Evolutionary conservation across 495 filamentous ascomycete species (phyloP), one percentile per base, ranked within the genome.

Genomic region (Tuber indicum): DNA sequence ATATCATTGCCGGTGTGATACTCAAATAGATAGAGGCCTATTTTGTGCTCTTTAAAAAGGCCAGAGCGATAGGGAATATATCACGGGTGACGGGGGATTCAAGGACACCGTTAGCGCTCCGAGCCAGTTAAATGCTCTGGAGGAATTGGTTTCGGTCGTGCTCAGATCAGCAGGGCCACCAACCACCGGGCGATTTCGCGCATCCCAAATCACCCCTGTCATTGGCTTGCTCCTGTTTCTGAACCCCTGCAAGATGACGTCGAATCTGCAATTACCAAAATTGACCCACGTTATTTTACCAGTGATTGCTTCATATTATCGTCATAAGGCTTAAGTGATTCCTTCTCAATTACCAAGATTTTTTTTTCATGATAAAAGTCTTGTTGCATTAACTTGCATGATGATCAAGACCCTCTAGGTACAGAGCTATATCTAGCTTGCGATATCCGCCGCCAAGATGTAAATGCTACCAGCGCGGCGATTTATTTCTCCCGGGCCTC

Each of bases 241-340:
- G 3, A 73, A 73, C n/a, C 23, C 43, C 5, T 58, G 41, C 45
- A 32, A 32, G 70, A 46, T 45, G 32, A 66, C 44, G 52, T 36
- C 9, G 45, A 71, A 74, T 12, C 75, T 23, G 21, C 52, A 26
- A 36, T 70, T 74, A n/a, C 36, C 39, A 21, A 62, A 62, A 12
- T 62, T 62, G 52, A 32, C 10, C 12, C n/a, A 6, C 52, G n/a
- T 32, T 62, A 62, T 32, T 32, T 32, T 62, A 32, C 52, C 0
- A 32, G n/a, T 2, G 9, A 78, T 79, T 80, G 73, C 77, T 80
- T 80, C 78, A 80, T 46, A 70, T 32, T 23, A 74, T 70, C 78
- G 78, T 80, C 78, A 80, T 80, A 76, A 69, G 71, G 46, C 32
- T 58, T 32, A 62, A 32, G 52, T 62, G n/a, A 32, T 16, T 62